Evolutionary conservation across 192 early-diverging fungal genomes (phyloP).

Genomic region (Coemansia sp.): DNA sequence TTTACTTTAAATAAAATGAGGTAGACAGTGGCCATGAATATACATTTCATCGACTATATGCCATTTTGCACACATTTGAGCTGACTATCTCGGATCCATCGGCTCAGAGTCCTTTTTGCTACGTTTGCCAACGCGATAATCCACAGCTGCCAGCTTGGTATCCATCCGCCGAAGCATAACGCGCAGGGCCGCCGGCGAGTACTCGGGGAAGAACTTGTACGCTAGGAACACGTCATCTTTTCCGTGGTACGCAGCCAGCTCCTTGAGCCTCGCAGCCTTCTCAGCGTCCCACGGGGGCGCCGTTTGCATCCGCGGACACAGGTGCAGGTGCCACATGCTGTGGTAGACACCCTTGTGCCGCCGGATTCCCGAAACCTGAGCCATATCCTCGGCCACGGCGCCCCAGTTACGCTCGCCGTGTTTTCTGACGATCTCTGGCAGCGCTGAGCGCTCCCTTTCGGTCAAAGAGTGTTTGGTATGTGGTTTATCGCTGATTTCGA

Average conservation of each 20-base stretch:
- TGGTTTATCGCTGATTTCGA: too few species aligned
- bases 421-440: conserved; percentile 12
- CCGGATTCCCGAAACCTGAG: conserved; percentile 1
- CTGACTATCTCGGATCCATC: too few species aligned
- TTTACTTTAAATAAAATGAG: too few species aligned
- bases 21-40: too few species aligned
- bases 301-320: conserved; percentile 23
- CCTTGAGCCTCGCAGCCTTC: conserved; percentile 4
- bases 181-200: conserved; percentile 18
- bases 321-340: conserved; percentile 7
- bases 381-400: conserved; percentile 17
- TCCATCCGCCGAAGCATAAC: conserved; percentile 10
- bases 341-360: not conserved
- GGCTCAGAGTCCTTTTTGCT: too few species aligned
- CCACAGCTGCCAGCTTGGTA: conserved; percentile 6
- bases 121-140: not conserved
- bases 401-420: conserved; percentile 32
- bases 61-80: too few species aligned
- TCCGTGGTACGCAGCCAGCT: conserved; percentile 18
- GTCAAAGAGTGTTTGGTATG: not conserved
- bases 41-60: too few species aligned
- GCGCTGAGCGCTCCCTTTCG: not conserved
- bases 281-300: conserved; percentile 26
- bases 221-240: conserved; percentile 35
- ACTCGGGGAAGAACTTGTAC: conserved; percentile 42